Base-by-base conservation (phyloP, 139 green algal genomes). In the Closterium sp. region DNA sequence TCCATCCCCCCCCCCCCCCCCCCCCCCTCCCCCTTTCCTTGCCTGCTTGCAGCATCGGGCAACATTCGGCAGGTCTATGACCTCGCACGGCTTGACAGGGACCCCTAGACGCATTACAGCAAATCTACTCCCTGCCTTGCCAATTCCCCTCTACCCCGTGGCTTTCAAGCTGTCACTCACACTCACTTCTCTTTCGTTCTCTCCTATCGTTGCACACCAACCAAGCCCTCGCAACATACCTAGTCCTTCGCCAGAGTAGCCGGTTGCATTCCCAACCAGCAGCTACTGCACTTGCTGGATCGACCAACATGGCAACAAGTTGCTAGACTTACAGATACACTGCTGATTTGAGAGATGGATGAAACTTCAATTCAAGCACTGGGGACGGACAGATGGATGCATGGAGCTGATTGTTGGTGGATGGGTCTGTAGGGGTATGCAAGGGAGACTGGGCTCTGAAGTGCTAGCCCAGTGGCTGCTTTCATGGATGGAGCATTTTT, bases 21-120 rank as follows among this genome's bases (percentile, higher is more conserved):
- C 0, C 16, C 38, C 43, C 43, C 43, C 1, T 16, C 43, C 4
- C 6, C 19, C 43, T 76, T 2, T 16, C 12, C 9, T 25, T 87
- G 86, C 0, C 34, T 33, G 28, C 32, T 4, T 91, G 76, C 92
- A 94, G 90, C 84, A 36, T 94, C 92, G 19, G 92, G 92, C 28
- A 94, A 94, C 81, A 93, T 94, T 23, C 84, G 92, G 36, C 92
- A 94, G 66, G 91, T 94, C 43, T 98, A 98, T 85, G 97, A 98
- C 92, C 94, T 98, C 23, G 96, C 96, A 2, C 95, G 96, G 9
- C 92, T 97, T 55, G 97, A 98, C 92, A 96, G 90, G 10, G 86
- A 92, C 55, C 55, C 55, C 1, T 76, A 76, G 43, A 66, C 43
- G 2, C 9, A 10, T 66, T 25, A 4, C 43, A 66, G 43, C 43